A percentile compares a stretch with the other conserved stretches of the same genome.
phyloP scores from a whole-genome alignment of 768 basidiomycete species.

The Suillus fuscotomentosus region DNA sequence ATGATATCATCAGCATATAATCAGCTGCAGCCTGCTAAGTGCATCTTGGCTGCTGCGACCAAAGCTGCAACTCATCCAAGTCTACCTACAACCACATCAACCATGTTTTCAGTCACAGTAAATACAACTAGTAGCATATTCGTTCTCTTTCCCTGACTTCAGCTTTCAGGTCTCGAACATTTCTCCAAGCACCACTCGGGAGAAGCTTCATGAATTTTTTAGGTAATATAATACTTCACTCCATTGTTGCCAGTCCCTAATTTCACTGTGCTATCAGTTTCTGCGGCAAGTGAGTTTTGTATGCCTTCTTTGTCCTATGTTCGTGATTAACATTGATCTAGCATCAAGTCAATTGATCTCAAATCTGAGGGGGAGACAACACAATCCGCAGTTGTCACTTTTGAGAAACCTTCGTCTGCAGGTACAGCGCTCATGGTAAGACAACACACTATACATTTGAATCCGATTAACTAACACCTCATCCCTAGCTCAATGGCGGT shows the following conservation, averaged over 20 bases:
- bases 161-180: constrained; percentile 66
- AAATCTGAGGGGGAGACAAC: constrained; percentile 39
- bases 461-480: background rate
- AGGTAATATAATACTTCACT: constrained; percentile 45
- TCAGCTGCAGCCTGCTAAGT: background rate
- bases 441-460: background rate
- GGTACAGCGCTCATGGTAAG: constrained; percentile 82
- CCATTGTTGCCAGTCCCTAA: constrained; percentile 5
- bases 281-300: constrained; percentile 70
- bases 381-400: constrained; percentile 67
- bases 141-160: background rate
- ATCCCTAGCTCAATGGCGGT: constrained; percentile 64
- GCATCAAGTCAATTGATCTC: constrained; percentile 66
- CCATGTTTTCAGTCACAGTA: constrained; percentile 25
- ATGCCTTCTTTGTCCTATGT: background rate
- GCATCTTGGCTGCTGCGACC: background rate
- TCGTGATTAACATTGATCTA: constrained; percentile 25
- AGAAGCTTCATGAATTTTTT: constrained; percentile 78
- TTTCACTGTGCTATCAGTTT: constrained; percentile 48
- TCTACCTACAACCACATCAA: constrained; percentile 4
- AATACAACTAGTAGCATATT: constrained; percentile 33
- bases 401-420: constrained; percentile 81
- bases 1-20: background rate
- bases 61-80: background rate
- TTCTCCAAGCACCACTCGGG: constrained; percentile 60